Percentiles rank a stretch among this genome's conserved stretches.
Evolutionary conservation across 2,329 filamentous ascomycete genomes (phyloP).

Genomic region (Cadophora malorum): DNA sequence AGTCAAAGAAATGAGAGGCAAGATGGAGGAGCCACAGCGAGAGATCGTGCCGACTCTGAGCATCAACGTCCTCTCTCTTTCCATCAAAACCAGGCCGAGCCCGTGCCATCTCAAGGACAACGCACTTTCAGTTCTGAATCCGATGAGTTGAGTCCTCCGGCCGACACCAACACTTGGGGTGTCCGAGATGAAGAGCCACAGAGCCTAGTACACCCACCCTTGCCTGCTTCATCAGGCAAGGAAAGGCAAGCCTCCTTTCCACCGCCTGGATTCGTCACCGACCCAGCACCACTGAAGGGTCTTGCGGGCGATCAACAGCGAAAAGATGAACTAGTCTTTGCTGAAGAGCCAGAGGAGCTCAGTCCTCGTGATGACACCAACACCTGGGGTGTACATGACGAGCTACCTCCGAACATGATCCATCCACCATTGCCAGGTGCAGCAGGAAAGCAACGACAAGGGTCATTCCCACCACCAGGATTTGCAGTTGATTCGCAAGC

Average conservation of each 20-base stretch:
- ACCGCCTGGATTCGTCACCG: conserved; percentile 13
- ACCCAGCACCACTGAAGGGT: background rate
- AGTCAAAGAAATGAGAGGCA: background rate
- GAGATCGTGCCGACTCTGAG: background rate
- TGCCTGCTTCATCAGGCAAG: background rate
- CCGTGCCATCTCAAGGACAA: background rate
- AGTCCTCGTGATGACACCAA: conserved; percentile 1
- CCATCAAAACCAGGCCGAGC: background rate
- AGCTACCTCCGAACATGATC: conserved; percentile 5
- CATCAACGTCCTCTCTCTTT: conserved; percentile 9
- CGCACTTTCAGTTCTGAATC: background rate
- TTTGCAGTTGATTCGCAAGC: conserved; percentile 3
- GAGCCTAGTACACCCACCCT: background rate
- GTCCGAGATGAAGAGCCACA: background rate
- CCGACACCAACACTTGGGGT: conserved; percentile 20
- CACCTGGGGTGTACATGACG: conserved; percentile 11
- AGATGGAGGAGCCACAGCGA: background rate
- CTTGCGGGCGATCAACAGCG: background rate
- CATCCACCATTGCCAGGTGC: background rate
- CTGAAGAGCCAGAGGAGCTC: background rate
- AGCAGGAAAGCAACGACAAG: background rate
- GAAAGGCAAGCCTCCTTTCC: conserved; percentile 7
- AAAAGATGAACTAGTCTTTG: background rate
- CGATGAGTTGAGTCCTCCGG: background rate
- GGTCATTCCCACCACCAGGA: conserved; percentile 9